Evolutionary conservation across 192 early-diverging fungal species (phyloP), one percentile per base, ranked within the genome.

Genomic region (Coemansia sp.): DNA sequence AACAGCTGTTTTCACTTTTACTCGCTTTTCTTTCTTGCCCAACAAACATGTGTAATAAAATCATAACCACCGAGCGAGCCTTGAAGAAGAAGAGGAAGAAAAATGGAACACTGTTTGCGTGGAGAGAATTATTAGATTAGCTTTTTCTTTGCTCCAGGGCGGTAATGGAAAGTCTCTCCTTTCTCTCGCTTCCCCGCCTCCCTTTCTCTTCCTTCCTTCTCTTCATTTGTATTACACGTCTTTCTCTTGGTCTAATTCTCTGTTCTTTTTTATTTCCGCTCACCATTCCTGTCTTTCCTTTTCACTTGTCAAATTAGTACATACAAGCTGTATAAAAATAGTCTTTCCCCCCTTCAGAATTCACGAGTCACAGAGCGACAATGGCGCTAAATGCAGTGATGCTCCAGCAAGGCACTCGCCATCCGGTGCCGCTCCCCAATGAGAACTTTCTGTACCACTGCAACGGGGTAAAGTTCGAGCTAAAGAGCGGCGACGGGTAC

Each of bases 401-500:
- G 79, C 74, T 81, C 37, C 65, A 74, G 56, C 41, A 38, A 32
- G 70, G 68, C 10, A 76, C 72, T 12, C 79, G 79, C 55, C 67
- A 81, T 65, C 79, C 79, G 12, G 71, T 73, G 39, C 79, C 79
- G 7, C 68, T 76, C 11, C 79, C 74, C 1, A 68, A 65, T 19
- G 79, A 81, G 61, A 81, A 81, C 65, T 81, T 81, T 65, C 71
- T 81, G 13, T 81, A 81, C 68, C 79, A 81, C 42, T 76, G 74
- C 79, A 76, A 66, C 72, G 79, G 79, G 22, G 79, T 81, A n/a
- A 76, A 73, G 22, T 68, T 81, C 38, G 74, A 76, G 69, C 79
- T 81, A n/a, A 72, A 70, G 25, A 68, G 54, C 57, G 70, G 70
- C 43, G 63, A 67, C 45, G 61, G 63, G 17, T 81, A 81, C 66